Conservation (phyloP, 768 basidiomycete species). For the Amyloporia xantha region DNA sequence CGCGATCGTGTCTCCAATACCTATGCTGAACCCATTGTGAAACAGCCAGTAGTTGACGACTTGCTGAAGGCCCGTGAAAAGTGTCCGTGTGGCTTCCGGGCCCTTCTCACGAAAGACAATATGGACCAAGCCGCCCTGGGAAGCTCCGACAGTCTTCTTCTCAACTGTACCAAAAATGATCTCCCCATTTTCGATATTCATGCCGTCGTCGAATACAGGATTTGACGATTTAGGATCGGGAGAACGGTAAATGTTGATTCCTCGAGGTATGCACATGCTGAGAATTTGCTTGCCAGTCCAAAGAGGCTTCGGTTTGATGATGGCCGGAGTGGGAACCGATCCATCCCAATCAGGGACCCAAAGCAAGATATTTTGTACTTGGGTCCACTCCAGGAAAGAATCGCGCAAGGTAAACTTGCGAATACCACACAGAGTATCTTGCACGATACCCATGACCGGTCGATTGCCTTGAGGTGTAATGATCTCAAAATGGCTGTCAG, state of each 20-base stretch:
- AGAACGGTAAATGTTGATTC: constrained; percentile 86
- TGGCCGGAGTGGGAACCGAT: constrained; percentile 82
- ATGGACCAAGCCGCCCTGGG: constrained; percentile 91
- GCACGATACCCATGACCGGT: constrained; percentile 99
- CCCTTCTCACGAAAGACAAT: constrained; percentile 98
- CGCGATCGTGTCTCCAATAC: constrained; percentile 97
- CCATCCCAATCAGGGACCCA: constrained; percentile 99
- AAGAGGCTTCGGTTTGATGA: constrained; percentile 92
- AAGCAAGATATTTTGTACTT: constrained; percentile 94
- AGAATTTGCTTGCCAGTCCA: constrained; percentile 99
- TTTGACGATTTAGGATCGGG: constrained; percentile 74
- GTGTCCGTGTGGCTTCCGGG: constrained; percentile 79
- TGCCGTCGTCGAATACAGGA: constrained; percentile 88
- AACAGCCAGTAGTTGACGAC: constrained; percentile 98
- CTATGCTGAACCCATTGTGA: constrained; percentile 98
- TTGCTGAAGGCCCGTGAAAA: constrained; percentile 91
- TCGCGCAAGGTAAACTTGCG: constrained; percentile 97
- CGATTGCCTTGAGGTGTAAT: constrained; percentile 99
- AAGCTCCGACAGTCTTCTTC: constrained; percentile 98
- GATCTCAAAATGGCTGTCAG: constrained; percentile 49
- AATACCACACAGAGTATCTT: constrained; percentile 96
- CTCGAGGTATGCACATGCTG: constrained; percentile 86
- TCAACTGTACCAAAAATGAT: constrained; percentile 92
- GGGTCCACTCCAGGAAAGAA: constrained; percentile 90
- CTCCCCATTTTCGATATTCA: constrained; percentile 95